A percentile compares a stretch with the other conserved stretches of the same genome.
Conservation (phyloP, 345 rosid species). For the Eucalyptus sp. region DNA sequence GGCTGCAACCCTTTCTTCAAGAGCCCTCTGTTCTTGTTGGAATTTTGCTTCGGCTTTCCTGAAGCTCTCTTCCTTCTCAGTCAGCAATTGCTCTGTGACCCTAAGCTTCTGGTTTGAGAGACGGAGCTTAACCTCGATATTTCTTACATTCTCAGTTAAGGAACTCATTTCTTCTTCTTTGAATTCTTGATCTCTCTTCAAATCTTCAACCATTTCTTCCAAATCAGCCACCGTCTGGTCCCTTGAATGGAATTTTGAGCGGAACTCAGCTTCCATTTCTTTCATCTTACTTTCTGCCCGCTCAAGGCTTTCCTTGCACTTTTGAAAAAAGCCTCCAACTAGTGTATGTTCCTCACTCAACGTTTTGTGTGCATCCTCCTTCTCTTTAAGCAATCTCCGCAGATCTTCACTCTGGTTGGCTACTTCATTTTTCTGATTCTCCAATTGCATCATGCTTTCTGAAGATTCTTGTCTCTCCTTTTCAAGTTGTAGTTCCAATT, state of each 20-base stretch:
- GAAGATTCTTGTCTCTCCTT: conserved; percentile 38
- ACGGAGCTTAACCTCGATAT: conserved; percentile 76
- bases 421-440: conserved; percentile 23
- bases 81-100: conserved; percentile 66
- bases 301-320: conserved; percentile 24
- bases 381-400: conserved; percentile 26
- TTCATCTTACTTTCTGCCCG: conserved; percentile 34
- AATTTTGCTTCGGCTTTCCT: conserved; percentile 52
- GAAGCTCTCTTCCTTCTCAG: conserved; percentile 61
- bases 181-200: conserved; percentile 53
- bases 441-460: conserved; percentile 19
- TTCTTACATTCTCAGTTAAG: conserved; percentile 34
- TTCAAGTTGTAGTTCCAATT: conserved; percentile 32
- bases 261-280: conserved; percentile 31
- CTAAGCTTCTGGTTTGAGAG: conserved; percentile 93
- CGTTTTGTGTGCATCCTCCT: conserved; percentile 25
- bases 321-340: conserved; percentile 15
- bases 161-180: conserved; percentile 70
- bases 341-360: conserved; percentile 40
- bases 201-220: conserved; percentile 46
- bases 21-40: conserved; percentile 43
- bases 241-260: conserved; percentile 15
- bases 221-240: conserved; percentile 36
- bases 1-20: conserved; percentile 33
- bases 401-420: conserved; percentile 30